Base-by-base conservation (phyloP, 1,284 basidiomycete species). In the Malassezia brasiliensis region DNA sequence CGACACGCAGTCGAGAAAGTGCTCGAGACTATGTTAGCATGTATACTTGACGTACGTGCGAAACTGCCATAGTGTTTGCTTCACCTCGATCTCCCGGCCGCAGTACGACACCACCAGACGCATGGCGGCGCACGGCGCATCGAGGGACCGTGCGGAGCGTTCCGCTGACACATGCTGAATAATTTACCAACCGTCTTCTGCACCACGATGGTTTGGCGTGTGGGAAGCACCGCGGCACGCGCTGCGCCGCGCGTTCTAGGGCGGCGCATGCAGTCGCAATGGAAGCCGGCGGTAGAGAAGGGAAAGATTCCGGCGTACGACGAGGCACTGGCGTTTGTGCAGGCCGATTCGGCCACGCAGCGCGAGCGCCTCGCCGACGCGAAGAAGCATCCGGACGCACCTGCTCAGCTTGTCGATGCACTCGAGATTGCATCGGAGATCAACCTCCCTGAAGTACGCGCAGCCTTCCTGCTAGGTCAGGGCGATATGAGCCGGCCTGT, bases 301-400 rank as follows among this genome's bases (percentile, higher is more conserved):
- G 87, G 87, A 7, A 78, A 82, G 7, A 76, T 89, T 28, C 85
- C 87, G 1, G 87, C 84, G 8, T 91, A 88, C 65, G 89, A 93
- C 76, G 80, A 85, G 60, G 87, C 88, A 2, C 76, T 91, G 42
- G 78, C 81, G 57, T 78, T 83, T 61, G 81, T 93, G 60, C 77
- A 77, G 32, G 64, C 72, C 6, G 82, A 75, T 75, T 77, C 45
- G 50, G 62, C 54, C 14, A 57, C 53, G 9, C 68, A 82, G 37
- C 77, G 79, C 45, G 65, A 69, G 9, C 82, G 85, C 69, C 78
- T 82, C 38, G 64, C 76, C 28, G 59, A 60, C 41, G 14, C 30
- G 9, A 39, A 57, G 9, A 40, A 55, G 1, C 22, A 40, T 0
- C 28, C 40, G 8, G 56, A 65, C 19, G 63, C 39, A 20, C 31